Evolutionary conservation across 805 yeast genomes (phyloP), one percentile per base, ranked within the genome.

Genomic region (Zygotorulaspora chibaensis): DNA sequence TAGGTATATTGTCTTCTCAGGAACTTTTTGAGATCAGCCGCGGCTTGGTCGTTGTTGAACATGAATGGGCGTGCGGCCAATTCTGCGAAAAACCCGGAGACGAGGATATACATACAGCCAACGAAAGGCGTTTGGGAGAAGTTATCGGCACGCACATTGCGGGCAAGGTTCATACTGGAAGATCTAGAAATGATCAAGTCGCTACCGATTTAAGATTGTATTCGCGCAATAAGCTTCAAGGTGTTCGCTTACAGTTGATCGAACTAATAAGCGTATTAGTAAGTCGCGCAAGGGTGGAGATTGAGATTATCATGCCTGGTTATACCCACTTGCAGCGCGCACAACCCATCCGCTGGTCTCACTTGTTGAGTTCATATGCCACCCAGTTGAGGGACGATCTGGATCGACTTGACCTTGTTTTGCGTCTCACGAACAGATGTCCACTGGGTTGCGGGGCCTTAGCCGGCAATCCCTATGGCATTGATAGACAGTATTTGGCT

Each of bases 331-430:
- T 89, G 63, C 96, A 89, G 73, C 83, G 95, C 63, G 96, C 96
- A 2, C 97, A 87, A 70, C 97, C 97, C n/a, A 89, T 89, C 61
- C 79, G 97, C 69, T 89, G 97, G 97, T 74, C 96, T 0, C 97
- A 89, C 65, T 88, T 95, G 95, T 73, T 89, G 52, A 78, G 89
- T 54, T 79, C 84, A 67, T 88, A 89, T 59, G 96, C 96, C 34
- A 89, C 96, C 1, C 89, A 87, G 64, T 81, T 89, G 67, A 77
- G 87, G 11, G 87, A 87, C 59, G 97, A 89, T 62, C 80, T 83
- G 69, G 78, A 84, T 63, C 78, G 97, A 61, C 74, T 90, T 53
- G 69, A 76, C 54, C 89, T 90, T 67, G 74, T 89, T 47, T 77
- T 83, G 52, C 17, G 15, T 10, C 9, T 9, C 9, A 10, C 15